A percentile compares a stretch with the other conserved stretches of the same genome.
These are phyloP conservation scores for Aspergillus ochraceoroseus DNA, from an alignment of 2,329 filamentous ascomycete species.

Conservation along the genomic window DNA sequence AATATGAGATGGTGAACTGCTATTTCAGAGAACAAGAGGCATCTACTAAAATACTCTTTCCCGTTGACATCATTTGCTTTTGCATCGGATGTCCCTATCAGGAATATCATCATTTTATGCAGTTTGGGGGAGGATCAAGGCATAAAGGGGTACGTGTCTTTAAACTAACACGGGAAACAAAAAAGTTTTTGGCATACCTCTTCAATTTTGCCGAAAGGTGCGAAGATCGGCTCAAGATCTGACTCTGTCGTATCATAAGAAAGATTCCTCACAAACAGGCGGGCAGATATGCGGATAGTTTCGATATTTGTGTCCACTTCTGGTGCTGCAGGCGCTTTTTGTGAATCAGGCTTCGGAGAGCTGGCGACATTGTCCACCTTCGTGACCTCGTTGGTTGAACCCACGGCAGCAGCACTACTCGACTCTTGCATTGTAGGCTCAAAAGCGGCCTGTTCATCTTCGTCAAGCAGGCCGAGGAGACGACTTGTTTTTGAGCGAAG, in stretches of 20 bases:
- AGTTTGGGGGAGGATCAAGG: conserved; percentile 16
- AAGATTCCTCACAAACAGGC: conserved; percentile 85
- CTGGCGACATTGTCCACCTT: conserved; percentile 17
- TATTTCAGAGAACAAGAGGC: conserved; percentile 79
- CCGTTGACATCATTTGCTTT: conserved; percentile 80
- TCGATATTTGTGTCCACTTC: conserved; percentile 49
- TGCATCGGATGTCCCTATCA: conserved; percentile 99
- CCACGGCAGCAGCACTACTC: conserved; percentile 15
- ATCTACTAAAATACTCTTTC: conserved; percentile 99
- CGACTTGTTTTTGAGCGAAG: conserved; percentile 82
- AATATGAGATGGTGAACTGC: conserved; percentile 20
- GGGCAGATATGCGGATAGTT: conserved; percentile 64
- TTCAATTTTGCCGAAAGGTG: conserved; percentile 66
- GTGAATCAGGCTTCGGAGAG: conserved; percentile 10
- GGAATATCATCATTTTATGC: conserved; percentile 85
- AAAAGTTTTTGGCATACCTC: conserved; percentile 89
- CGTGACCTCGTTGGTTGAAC: conserved; percentile 12
- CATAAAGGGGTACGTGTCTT: too few relatives aligned
- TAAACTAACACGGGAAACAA: conserved; percentile 7
- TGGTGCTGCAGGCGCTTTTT: conserved; percentile 15
- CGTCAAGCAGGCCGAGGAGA: conserved; percentile 75
- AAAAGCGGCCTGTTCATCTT: conserved; percentile 48
- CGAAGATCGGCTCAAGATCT: conserved; percentile 68
- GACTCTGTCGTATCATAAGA: conserved; percentile 73
- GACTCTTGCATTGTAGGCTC: conserved; percentile 32